Evolutionary conservation across 1,284 basidiomycete genomes (phyloP), one percentile per base, ranked within the genome.

Genomic region (Singerocomus inundabilis): DNA sequence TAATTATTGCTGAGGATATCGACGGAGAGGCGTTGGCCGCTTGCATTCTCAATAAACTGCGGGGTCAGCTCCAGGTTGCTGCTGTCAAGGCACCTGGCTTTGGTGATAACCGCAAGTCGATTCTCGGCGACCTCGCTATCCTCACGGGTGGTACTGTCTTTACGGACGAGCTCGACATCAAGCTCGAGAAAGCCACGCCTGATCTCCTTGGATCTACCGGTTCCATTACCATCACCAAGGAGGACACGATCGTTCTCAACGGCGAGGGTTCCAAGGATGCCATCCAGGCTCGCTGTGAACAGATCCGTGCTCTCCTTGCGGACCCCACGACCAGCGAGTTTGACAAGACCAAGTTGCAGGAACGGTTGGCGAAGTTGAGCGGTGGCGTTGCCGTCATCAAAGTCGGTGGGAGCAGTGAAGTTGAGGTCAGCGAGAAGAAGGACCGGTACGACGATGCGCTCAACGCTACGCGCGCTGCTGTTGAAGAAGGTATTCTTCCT

Each of bases 401-500:
- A 75, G 96, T 98, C 58, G 96, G 96, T 53, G 96, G 96, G 38
- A 78, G 85, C 43, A 87, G 82, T 54, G 96, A 98, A 73, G 95
- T 98, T 51, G 96, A 98, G 75, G 96, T 98, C 57, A 83, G 95
- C 15, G 96, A 99, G 82, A 98, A 98, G 91, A 98, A 98, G 85
- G 96, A 98, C 72, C 82, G 95, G 46, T 98, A 97, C 70, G 96
- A 99, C 65, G 96, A 99, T 69, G 96, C 96, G 6, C 80, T 98
- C 52, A 97, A 97, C 71, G 94, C 94, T 16, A 98, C 96, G 6
- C 90, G 96, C 50, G 96, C 96, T 36, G 96, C 96, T 44, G 96
- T 99, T 44, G 96, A 98, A 75, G 93, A 98, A 72, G 96, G 96
- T 68, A 97, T 98, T 63, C 88, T 98, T 36, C 93, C 94, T 51